Evolutionary conservation across 345 rosid genomes (phyloP).

Genomic region (Carallia pectinifolia): DNA sequence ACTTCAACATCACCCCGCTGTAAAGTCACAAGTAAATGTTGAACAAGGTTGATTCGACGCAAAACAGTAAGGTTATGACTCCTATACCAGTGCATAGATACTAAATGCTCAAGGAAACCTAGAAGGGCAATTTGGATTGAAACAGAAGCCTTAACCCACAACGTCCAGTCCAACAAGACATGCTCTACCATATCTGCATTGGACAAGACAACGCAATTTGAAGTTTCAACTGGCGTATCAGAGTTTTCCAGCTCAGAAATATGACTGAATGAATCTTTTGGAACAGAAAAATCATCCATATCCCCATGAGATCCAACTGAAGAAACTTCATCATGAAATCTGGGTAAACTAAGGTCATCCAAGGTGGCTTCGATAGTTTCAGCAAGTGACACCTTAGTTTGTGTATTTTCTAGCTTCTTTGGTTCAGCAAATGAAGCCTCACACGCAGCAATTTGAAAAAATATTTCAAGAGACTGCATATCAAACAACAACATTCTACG

Average conservation of each 20-base stretch:
- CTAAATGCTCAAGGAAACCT: constrained; percentile 95
- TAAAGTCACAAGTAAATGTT: constrained; percentile 88
- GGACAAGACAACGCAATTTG: constrained; percentile 94
- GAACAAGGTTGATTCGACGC: constrained; percentile 92
- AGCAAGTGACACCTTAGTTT: constrained; percentile 41
- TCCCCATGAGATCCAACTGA: constrained; percentile 92
- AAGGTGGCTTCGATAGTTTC: constrained; percentile 63
- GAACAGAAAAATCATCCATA: constrained; percentile 91
- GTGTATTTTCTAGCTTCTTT: constrained; percentile 57
- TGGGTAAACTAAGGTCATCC: constrained; percentile 73
- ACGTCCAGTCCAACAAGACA: constrained; percentile 97
- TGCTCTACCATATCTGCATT: constrained; percentile 99
- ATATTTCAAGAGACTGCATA: constrained; percentile 92
- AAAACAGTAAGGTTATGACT: constrained; percentile 94
- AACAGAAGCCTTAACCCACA: constrained; percentile 92
- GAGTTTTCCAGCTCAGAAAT: constrained; percentile 88
- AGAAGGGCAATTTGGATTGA: constrained; percentile 89
- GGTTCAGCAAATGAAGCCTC: constrained; percentile 99
- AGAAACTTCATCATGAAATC: constrained; percentile 77
- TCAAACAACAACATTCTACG: constrained; percentile 85
- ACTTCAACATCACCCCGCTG: constrained; percentile 99
- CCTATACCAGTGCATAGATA: constrained; percentile 99
- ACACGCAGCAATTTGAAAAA: constrained; percentile 97
- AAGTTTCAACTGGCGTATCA: constrained; percentile 77
- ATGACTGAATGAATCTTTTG: constrained; percentile 86